phyloP scores from a whole-genome alignment of 2,329 filamentous ascomycete genomes.

The Exophiala xenobiotica region DNA sequence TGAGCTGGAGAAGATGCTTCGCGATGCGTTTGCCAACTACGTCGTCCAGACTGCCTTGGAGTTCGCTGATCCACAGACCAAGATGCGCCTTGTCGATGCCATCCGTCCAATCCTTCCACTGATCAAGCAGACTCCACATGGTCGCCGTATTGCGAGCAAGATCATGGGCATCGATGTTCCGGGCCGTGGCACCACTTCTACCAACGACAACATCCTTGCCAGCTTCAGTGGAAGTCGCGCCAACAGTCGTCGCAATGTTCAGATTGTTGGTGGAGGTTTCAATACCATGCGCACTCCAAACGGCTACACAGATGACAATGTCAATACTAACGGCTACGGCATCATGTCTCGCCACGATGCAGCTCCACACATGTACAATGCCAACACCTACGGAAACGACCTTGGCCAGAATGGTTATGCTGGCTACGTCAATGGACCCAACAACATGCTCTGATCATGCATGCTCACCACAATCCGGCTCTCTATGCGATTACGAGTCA shows the following conservation, averaged over 20 bases:
- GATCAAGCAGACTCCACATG: conserved; percentile 89
- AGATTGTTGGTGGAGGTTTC: conserved; percentile 32
- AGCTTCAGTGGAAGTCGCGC: conserved; percentile 33
- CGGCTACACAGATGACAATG: conserved; percentile 12
- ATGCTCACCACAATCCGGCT: conserved; percentile 6
- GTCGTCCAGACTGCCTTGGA: conserved; percentile 96
- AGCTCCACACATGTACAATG: conserved; percentile 23
- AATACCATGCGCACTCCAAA: conserved; percentile 21
- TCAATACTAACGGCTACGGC: conserved; percentile 14
- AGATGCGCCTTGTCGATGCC: conserved; percentile 73
- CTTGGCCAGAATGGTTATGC: conserved; percentile 21
- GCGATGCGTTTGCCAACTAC: conserved; percentile 95
- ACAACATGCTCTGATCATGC: conserved; percentile 22
- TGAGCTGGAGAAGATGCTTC: conserved; percentile 84
- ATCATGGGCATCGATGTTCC: conserved; percentile 60
- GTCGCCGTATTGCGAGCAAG: conserved; percentile 89
- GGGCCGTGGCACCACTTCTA: conserved; percentile 41
- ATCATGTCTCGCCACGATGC: conserved; percentile 16
- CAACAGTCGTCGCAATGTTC: conserved; percentile 30
- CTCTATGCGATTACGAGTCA: conserved; percentile 24
- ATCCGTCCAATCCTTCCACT: conserved; percentile 81
- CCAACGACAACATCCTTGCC: conserved; percentile 40
- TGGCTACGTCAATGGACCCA: conserved; percentile 20
- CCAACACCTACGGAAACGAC: conserved; percentile 20
- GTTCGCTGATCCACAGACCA: conserved; percentile 71